Evolutionary conservation across 768 basidiomycete genomes (phyloP), one percentile per base, ranked within the genome.

Genomic region (Pleurotus salmoneostramineus): DNA sequence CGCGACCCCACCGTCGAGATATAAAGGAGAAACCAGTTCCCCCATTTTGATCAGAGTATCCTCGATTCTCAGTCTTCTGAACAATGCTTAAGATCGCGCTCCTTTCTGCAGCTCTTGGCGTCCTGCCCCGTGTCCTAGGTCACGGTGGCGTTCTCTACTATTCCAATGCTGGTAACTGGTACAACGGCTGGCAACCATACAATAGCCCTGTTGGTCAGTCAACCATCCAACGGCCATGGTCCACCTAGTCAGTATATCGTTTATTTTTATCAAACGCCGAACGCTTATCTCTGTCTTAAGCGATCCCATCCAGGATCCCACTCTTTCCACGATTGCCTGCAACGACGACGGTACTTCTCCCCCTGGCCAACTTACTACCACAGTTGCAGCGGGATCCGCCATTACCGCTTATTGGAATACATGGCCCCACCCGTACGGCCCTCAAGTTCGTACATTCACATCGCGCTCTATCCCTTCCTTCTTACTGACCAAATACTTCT

Each of bases 391-490:
- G 52, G 78, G 78, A 4, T 72, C 73, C 0, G 56, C 71, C 3
- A 71, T 80, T 56, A 74, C 71, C 5, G 76, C 75, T 0, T 78
- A 77, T 62, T 80, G 77, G 77, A 78, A 80, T 62, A 65, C 71
- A 33, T 79, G 77, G 77, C 76, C 77, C 21, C 77, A 79, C 54
- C 68, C 71, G 27, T 69, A 71, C 49, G 78, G 78, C 7, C 78
- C 78, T 3, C 72, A 75, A 72, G 77, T 78, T 61, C 1, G 58
- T 58, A 31, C 14, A 36, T 49, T 27, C 21, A 3, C 44, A 2
- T 17, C 44, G 12, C 44, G n/a, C 45, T 27, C 7, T 35, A n/a
- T 49, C 8, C 7, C 46, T 50, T 4, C 40, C 44, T n/a, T 12
- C 45, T 12, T 12, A 21, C 27, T 51, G 6, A 57, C 14, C 12